phyloP scores from a whole-genome alignment of 371 early-diverging fungal species.

The Funneliformis caledonium region DNA sequence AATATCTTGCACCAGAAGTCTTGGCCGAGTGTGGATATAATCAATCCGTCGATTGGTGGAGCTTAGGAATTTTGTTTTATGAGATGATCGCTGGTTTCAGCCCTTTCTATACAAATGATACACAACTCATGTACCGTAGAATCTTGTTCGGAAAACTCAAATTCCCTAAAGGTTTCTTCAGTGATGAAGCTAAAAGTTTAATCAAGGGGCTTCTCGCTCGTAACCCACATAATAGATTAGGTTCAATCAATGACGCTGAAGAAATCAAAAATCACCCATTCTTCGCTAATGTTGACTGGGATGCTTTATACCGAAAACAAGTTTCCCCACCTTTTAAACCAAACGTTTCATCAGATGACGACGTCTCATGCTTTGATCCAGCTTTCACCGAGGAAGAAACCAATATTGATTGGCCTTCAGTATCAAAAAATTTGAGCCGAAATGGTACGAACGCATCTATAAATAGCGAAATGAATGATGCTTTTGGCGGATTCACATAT shows the following conservation, averaged over 20 bases:
- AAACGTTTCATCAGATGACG: slow-evolving; percentile 44
- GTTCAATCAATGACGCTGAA: slow-evolving; percentile 55
- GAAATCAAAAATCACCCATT: slow-evolving; percentile 78
- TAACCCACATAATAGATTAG: slow-evolving; percentile 62
- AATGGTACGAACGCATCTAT: slow-evolving; percentile 37
- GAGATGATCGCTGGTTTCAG: slow-evolving; percentile 84
- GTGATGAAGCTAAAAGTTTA: slow-evolving; percentile 39
- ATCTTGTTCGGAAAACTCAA: slow-evolving; percentile 40
- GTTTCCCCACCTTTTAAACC: slow-evolving; percentile 76
- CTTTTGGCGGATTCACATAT: slow-evolving; percentile 36
- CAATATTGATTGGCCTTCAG: slow-evolving; percentile 31
- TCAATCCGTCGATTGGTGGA: slow-evolving; percentile 94
- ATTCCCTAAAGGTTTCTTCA: slow-evolving; percentile 38
- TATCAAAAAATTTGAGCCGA: slow-evolving; percentile 25
- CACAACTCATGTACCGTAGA: slow-evolving; percentile 39
- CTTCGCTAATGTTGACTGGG: slow-evolving; percentile 77
- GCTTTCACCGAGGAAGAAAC: slow-evolving; percentile 40
- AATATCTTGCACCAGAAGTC: slow-evolving; percentile 84
- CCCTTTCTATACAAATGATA: slow-evolving; percentile 40
- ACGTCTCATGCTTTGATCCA: slow-evolving; percentile 38
- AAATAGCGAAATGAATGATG: slow-evolving; percentile 15
- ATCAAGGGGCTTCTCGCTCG: slow-evolving; percentile 55
- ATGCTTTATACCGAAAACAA: slow-evolving; percentile 60
- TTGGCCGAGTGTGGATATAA: slow-evolving; percentile 85
- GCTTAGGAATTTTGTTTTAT: slow-evolving; percentile 87